Evolutionary conservation across 78 protist species (phyloP).

Genomic region (Blattamonas nauphoetae): DNA sequence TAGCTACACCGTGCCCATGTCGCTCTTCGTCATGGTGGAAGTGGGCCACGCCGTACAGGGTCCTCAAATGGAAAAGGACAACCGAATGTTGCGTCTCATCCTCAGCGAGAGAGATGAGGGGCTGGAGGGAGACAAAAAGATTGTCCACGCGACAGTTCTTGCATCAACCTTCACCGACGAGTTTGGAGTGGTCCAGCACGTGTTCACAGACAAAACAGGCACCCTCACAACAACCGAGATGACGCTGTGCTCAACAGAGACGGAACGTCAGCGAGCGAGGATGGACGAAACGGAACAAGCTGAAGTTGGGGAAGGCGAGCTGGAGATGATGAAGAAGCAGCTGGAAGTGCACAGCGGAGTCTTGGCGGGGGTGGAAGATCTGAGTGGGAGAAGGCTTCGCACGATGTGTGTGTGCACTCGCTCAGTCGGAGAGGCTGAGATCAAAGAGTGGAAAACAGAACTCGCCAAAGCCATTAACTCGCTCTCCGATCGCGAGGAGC

Average conservation of each 20-base stretch:
- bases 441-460: background rate
- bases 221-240: constrained; percentile 44
- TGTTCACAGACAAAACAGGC: constrained; percentile 53
- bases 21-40: background rate
- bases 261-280: background rate
- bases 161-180: constrained; percentile 34
- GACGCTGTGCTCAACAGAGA: constrained; percentile 1
- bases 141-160: no score
- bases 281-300: background rate
- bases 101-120: background rate
- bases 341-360: no score
- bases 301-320: no score
- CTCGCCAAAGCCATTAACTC: background rate
- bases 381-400: background rate
- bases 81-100: background rate
- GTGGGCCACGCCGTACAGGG: background rate
- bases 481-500: background rate
- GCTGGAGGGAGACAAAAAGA: background rate
- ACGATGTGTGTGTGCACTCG: background rate
- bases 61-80: background rate
- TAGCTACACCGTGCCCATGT: background rate
- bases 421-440: background rate
- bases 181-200: constrained; percentile 19
- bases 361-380: no score
- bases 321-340: no score